These are phyloP conservation scores for Fusarium tanahbumbuense DNA, from an alignment of 2,329 filamentous ascomycete genomes.

Conservation along the genomic window DNA sequence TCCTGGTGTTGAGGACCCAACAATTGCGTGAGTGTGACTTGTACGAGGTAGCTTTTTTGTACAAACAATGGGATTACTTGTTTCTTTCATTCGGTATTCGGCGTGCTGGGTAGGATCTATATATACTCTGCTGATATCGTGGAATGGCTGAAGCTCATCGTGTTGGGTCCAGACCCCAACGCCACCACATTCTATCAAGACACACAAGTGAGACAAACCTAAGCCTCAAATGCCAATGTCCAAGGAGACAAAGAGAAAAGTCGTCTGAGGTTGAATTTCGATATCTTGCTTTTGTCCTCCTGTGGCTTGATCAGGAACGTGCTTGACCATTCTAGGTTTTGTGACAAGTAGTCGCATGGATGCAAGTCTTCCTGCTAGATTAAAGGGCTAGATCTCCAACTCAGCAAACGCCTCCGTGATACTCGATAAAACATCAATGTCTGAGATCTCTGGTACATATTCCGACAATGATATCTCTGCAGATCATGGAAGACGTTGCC, in stretches of 20 bases:
- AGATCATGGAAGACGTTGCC: neutral
- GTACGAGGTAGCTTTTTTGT: neutral
- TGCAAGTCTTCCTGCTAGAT: neutral
- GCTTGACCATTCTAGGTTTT: neutral
- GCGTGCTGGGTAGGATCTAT: neutral
- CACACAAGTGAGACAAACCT: neutral
- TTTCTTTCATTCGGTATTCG: neutral
- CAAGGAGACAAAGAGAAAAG: neutral
- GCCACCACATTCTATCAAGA: conserved; percentile 13
- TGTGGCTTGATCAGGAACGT: conserved; percentile 9
- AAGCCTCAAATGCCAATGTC: conserved; percentile 12
- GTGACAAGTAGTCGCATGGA: neutral
- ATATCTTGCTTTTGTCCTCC: neutral
- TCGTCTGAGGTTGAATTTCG: neutral
- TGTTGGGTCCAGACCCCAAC: conserved; percentile 19
- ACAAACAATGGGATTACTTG: rapidly evolving
- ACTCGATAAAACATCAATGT: neutral
- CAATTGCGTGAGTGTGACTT: neutral
- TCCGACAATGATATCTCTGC: neutral
- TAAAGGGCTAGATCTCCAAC: neutral
- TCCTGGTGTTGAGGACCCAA: neutral
- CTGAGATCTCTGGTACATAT: neutral
- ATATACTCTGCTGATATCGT: neutral
- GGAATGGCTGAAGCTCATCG: conserved; percentile 14
- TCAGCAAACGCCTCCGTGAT: neutral